Conservation (phyloP, 2,329 filamentous ascomycete genomes). For the Pseudodiploospora longispora region DNA sequence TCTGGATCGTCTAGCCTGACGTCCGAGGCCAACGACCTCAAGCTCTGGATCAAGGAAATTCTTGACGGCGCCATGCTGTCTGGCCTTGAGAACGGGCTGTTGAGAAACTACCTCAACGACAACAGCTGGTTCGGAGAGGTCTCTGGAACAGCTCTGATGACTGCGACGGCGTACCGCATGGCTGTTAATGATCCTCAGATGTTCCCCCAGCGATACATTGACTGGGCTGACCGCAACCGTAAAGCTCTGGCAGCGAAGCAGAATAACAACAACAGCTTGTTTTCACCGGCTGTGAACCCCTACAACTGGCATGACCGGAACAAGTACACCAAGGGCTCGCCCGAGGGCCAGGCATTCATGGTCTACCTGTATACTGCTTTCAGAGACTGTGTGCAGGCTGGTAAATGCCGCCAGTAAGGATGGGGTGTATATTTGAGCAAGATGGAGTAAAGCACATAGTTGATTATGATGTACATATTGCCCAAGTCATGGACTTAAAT, state of each 20-base stretch:
- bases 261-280: conserved; percentile 2
- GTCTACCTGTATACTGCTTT: conserved; percentile 9
- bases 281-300: conserved; percentile 8
- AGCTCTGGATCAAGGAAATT: conserved; percentile 11
- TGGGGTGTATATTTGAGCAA: too few relatives aligned
- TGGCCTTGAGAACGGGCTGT: conserved; percentile 2
- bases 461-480: too few relatives aligned
- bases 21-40: conserved; percentile 4
- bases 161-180: conserved; percentile 10
- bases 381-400: conserved; percentile 8
- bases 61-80: conserved; percentile 8
- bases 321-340: conserved; percentile 7
- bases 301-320: conserved; percentile 7
- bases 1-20: conserved; percentile 1
- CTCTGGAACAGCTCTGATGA: conserved; percentile 8
- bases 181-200: conserved; percentile 8
- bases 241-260: conserved; percentile 1
- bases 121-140: conserved; percentile 9
- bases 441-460: too few relatives aligned
- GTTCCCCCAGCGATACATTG: conserved; percentile 8
- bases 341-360: conserved; percentile 9
- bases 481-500: too few relatives aligned
- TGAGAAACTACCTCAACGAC: conserved; percentile 10
- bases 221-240: conserved; percentile 8
- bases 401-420: too few relatives aligned